These are phyloP conservation scores for Brettanomyces sp. DNA, from an alignment of 805 yeast genomes.

Conservation along the genomic window DNA sequence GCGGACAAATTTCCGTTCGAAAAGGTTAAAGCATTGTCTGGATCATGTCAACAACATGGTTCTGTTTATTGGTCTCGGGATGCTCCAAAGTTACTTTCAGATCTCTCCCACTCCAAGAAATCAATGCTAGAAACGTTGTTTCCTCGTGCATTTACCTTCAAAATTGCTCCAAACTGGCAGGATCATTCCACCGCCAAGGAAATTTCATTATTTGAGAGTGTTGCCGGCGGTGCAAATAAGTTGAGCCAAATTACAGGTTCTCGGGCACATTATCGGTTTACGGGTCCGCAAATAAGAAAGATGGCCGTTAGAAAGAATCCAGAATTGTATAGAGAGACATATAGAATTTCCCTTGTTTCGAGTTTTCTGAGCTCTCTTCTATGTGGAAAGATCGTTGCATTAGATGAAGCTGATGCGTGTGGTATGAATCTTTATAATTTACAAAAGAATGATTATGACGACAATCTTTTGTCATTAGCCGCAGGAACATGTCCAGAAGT, in stretches of 20 bases:
- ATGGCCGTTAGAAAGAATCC: constrained; percentile 45
- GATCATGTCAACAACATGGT: constrained; percentile 91
- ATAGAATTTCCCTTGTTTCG: constrained; percentile 64
- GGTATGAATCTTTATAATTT: constrained; percentile 88
- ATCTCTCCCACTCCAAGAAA: constrained; percentile 21
- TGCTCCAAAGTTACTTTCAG: constrained; percentile 32
- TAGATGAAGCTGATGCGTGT: constrained; percentile 84
- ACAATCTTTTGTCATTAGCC: constrained; percentile 44
- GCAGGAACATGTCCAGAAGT: constrained; percentile 39
- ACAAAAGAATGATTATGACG: constrained; percentile 43
- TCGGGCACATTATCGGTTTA: constrained; percentile 79
- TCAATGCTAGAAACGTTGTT: constrained; percentile 38
- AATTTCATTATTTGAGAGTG: constrained; percentile 47
- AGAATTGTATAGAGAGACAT: constrained; percentile 44
- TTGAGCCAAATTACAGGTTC: constrained; percentile 74
- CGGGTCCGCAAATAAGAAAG: constrained; percentile 86
- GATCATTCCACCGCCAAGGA: constrained; percentile 81
- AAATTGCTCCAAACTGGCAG: constrained; percentile 86
- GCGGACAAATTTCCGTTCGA: constrained; percentile 45
- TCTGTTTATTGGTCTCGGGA: constrained; percentile 67
- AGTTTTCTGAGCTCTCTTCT: constrained; percentile 68
- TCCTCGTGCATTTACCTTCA: constrained; percentile 48
- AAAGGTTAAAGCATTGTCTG: constrained; percentile 58
- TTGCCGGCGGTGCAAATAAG: constrained; percentile 48
- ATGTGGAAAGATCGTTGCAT: constrained; percentile 49